Evolutionary conservation across 139 green algal genomes (phyloP), one percentile per base, ranked within the genome.

Genomic region (Ettlia oleoabundans): DNA sequence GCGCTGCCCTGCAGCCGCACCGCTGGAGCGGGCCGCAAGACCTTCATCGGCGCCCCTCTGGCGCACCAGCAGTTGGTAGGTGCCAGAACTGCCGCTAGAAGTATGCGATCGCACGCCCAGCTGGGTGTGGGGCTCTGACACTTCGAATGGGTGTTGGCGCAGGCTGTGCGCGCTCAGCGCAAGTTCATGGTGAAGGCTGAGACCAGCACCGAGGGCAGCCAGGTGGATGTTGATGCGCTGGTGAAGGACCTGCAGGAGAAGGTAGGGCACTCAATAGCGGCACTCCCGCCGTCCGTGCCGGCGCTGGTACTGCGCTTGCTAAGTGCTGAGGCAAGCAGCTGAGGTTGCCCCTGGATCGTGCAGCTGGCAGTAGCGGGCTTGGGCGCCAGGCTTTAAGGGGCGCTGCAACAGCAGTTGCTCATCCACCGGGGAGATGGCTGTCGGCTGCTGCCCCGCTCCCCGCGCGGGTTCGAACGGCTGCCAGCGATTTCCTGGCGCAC

Each of bases 181-280:
- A 42, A 24, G 37, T 73, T 82, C 19, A 63, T 74, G 22, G 63
- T 78, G 52, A 51, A 71, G 37, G 43, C 62, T 35, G 64, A 81
- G 82, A 43, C 26, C 63, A 70, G 28, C 47, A 73, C 63, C 26
- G 82, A 90, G 33, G 64, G 65, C 38, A 38, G 71, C 15, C 41
- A 64, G 30, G 83, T 91, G 22, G 92, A 95, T 58, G 89, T 94
- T 15, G 90, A 94, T 30, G 67, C 89, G 75, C 58, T 95, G 8
- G 82, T 95, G 9, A 94, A 95, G 82, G 93, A 97, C 80, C 81
- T 96, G 78, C 86, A 92, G 69, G 86, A 88, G 0, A 95, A 96
- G 89, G 92, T 95, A 66, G 30, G 77, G n/a, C 26, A 4, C 63
- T 24, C 21, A 66, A 66, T n/a, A n/a, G n/a, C n/a, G n/a, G n/a